Conservation (phyloP, 2,329 filamentous ascomycete genomes). For the Orbilia blumenaviensis region DNA sequence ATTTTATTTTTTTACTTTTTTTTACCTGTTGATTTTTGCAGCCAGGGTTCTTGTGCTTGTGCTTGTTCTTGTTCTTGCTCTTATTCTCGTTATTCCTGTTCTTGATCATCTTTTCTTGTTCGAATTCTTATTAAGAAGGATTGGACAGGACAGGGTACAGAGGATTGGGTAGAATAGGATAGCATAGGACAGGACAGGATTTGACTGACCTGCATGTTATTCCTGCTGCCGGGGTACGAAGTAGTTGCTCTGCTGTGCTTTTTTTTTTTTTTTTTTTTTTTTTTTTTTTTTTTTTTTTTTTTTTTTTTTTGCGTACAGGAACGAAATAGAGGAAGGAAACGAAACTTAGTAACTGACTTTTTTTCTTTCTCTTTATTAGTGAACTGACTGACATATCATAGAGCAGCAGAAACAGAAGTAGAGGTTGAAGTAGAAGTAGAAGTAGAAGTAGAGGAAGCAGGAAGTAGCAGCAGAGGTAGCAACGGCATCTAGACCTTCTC, state of each 20-base stretch:
- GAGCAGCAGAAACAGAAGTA: background rate
- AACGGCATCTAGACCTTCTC: background rate
- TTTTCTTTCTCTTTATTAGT: too few relatives aligned
- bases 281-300: background rate
- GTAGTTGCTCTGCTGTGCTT: background rate
- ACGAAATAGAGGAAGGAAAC: background rate
- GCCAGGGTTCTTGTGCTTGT: background rate
- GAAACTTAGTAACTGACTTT: background rate
- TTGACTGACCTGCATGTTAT: background rate
- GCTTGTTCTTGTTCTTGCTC: background rate
- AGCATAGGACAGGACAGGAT: background rate
- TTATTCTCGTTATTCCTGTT: too few relatives aligned
- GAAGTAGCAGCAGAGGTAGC: too few relatives aligned
- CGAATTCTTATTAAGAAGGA: too few relatives aligned
- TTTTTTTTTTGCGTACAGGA: background rate
- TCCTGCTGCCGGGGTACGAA: background rate
- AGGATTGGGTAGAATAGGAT: too few relatives aligned
- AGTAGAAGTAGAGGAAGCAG: too few relatives aligned
- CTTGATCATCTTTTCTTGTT: too few relatives aligned
- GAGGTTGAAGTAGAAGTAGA: background rate
- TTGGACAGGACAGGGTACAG: too few relatives aligned
- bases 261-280: too few relatives aligned
- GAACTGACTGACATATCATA: constrained; percentile 2
- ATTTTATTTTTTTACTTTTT: background rate
- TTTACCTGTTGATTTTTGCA: background rate